These are phyloP conservation scores for Medicago ruthenica DNA, from an alignment of 306 rosid genomes.

Conservation along the genomic window DNA sequence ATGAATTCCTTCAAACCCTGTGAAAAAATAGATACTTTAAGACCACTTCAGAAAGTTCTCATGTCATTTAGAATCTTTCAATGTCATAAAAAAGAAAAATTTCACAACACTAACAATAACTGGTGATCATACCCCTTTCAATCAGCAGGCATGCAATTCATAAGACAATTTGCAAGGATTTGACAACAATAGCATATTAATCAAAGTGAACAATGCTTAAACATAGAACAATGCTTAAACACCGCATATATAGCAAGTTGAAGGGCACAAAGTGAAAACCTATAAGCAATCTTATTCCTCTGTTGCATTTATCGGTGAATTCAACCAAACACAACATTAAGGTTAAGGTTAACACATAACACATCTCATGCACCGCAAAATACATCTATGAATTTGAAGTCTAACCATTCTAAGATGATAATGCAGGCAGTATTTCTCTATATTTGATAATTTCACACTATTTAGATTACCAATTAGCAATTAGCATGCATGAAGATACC, in stretches of 20 bases:
- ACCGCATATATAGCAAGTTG: conserved; percentile 22
- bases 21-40: conserved; percentile 34
- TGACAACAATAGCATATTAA: neutral
- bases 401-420: conserved; percentile 14
- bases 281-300: neutral
- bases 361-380: neutral
- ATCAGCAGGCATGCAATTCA: neutral
- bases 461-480: neutral
- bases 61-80: neutral
- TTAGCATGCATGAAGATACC: conserved; percentile 31
- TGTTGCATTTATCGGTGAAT: neutral
- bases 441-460: neutral
- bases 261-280: conserved; percentile 10
- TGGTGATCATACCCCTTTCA: neutral
- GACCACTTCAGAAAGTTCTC: conserved; percentile 33
- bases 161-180: conserved; percentile 20
- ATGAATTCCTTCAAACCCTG: conserved; percentile 93
- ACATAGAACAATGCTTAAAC: neutral
- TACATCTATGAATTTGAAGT: neutral
- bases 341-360: neutral
- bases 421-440: conserved; percentile 24
- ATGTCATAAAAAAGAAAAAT: neutral
- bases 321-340: neutral
- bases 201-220: neutral
- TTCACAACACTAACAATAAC: neutral